phyloP scores from a whole-genome alignment of 441 rosid species.

The Dalechampia spathulata region DNA sequence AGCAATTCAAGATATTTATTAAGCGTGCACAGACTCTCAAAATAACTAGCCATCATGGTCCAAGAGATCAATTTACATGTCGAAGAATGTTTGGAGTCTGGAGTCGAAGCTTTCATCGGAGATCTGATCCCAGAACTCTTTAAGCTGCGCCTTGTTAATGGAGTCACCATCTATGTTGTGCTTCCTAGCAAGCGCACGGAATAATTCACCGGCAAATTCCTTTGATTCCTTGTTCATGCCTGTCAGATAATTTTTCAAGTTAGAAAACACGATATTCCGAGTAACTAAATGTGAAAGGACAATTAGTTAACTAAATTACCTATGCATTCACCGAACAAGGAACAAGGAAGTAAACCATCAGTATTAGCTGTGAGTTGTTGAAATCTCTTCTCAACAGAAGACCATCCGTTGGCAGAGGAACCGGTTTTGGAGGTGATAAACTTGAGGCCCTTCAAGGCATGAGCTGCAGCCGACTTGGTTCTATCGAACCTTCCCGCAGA shows the following conservation, averaged over 20 bases:
- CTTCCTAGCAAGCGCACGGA: slow-evolving; percentile 58
- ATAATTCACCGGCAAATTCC: slow-evolving; percentile 72
- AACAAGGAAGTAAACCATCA: slow-evolving; percentile 45
- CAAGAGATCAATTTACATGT: slow-evolving; percentile 41
- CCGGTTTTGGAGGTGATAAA: slow-evolving; percentile 58
- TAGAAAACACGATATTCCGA: too few species aligned
- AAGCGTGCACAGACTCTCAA: not conserved
- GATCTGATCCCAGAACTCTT: slow-evolving; percentile 67
- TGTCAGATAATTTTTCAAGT: slow-evolving; percentile 6
- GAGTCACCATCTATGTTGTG: slow-evolving; percentile 53
- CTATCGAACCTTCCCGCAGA: slow-evolving; percentile 42
- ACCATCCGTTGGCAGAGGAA: slow-evolving; percentile 43
- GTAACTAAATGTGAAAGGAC: too few species aligned
- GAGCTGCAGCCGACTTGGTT: slow-evolving; percentile 61
- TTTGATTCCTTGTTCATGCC: slow-evolving; percentile 85
- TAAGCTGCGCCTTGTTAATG: slow-evolving; percentile 57
- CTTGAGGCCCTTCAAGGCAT: slow-evolving; percentile 72
- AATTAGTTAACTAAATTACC: slow-evolving; percentile 18
- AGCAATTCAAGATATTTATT: not conserved
- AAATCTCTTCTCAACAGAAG: slow-evolving; percentile 55
- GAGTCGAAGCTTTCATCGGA: slow-evolving; percentile 83
- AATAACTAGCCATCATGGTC: too few species aligned
- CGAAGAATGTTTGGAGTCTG: slow-evolving; percentile 80
- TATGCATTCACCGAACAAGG: slow-evolving; percentile 73
- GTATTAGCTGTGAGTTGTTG: slow-evolving; percentile 45